A percentile compares a stretch with the other conserved stretches of the same genome.
Evolutionary conservation across 1,284 basidiomycete genomes (phyloP).

Genomic region (Moniliella sp.): DNA sequence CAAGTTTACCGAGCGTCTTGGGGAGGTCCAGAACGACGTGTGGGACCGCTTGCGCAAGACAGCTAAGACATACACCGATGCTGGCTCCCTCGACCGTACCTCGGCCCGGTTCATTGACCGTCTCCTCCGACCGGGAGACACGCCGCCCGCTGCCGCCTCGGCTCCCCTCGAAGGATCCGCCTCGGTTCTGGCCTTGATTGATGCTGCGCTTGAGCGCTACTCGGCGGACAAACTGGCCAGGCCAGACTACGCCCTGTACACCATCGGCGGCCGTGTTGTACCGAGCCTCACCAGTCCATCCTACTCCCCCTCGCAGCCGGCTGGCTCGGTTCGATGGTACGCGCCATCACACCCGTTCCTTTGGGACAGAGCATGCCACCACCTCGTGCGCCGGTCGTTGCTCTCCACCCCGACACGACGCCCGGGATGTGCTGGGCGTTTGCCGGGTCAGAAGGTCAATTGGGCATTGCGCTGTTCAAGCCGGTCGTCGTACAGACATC

Average conservation of each 20-base stretch:
- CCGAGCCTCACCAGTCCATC: constrained; percentile 54
- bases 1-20: background rate
- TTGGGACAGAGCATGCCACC: constrained; percentile 37
- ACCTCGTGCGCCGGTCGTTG: constrained; percentile 60
- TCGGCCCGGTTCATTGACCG: background rate
- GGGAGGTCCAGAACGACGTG: background rate
- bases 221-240: constrained; percentile 58
- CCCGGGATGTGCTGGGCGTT: constrained; percentile 86
- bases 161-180: background rate
- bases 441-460: constrained; percentile 50
- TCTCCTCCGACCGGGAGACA: background rate
- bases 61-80: background rate
- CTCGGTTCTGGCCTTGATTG: constrained; percentile 41
- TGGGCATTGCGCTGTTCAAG: constrained; percentile 56
- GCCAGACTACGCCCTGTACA: constrained; percentile 64
- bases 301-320: constrained; percentile 28
- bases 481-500: constrained; percentile 51
- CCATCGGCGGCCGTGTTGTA: constrained; percentile 57
- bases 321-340: constrained; percentile 1
- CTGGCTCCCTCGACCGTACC: background rate
- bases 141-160: background rate
- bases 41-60: background rate
- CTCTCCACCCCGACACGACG: constrained; percentile 59
- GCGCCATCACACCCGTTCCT: constrained; percentile 2
- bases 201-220: constrained; percentile 44